phyloP scores from a whole-genome alignment of 495 filamentous ascomycete species.

The Penicillium nucicola region DNA sequence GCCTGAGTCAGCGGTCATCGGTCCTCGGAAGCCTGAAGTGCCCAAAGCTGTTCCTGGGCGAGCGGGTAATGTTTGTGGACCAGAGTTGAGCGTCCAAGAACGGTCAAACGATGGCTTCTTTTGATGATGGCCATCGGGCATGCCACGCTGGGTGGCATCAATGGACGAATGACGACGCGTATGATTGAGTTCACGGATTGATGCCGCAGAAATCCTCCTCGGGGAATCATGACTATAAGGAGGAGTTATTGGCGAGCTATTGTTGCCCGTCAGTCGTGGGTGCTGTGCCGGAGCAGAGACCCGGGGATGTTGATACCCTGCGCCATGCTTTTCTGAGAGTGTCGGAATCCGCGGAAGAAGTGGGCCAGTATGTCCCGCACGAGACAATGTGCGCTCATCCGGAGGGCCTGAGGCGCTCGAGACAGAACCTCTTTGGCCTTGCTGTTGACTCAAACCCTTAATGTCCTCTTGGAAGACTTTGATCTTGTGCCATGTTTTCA shows the following conservation, averaged over 20 bases:
- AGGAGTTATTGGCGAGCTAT: constrained; percentile 32
- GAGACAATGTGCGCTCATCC: constrained; percentile 41
- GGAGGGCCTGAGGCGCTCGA: constrained; percentile 28
- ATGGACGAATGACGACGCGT: constrained; percentile 84
- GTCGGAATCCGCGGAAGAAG: constrained; percentile 61
- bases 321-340: constrained; percentile 41
- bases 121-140: constrained; percentile 51
- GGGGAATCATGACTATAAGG: constrained; percentile 53
- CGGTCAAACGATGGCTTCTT: constrained; percentile 88
- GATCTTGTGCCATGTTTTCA: constrained; percentile 95
- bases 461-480: constrained; percentile 85
- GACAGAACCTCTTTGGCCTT: constrained; percentile 25
- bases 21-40: constrained; percentile 20
- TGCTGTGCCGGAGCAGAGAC: constrained; percentile 30
- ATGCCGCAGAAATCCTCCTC: constrained; percentile 71
- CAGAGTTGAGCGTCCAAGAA: constrained; percentile 77
- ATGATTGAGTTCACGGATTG: constrained; percentile 78
- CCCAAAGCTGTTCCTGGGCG: constrained; percentile 39
- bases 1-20: constrained; percentile 25
- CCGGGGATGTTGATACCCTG: constrained; percentile 19
- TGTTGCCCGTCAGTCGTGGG: constrained; percentile 33
- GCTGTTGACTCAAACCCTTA: constrained; percentile 34
- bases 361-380: constrained; percentile 37
- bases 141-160: constrained; percentile 52
- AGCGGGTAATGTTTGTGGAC: constrained; percentile 20